phyloP scores from a whole-genome alignment of 2,329 filamentous ascomycete genomes.

The Aspergillus candidus region DNA sequence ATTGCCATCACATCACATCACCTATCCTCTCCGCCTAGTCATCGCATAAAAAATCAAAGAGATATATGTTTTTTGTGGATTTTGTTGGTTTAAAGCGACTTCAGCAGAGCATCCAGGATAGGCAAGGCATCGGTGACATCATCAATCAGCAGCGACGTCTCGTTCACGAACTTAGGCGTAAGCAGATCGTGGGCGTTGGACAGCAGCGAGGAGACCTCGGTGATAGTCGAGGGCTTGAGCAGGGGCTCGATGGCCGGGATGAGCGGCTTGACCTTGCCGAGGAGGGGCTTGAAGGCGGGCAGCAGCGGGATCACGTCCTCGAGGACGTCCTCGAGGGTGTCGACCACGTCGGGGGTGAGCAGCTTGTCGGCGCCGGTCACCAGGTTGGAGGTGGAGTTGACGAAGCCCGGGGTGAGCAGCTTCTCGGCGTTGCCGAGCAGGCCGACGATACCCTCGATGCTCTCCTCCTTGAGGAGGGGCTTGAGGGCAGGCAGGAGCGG shows the following conservation, averaged over 20 bases:
- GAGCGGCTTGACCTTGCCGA: constrained; percentile 7
- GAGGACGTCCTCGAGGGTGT: constrained; percentile 13
- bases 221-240: constrained; percentile 2
- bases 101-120: constrained; percentile 1
- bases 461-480: constrained; percentile 15
- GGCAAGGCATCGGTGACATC: background rate
- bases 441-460: constrained; percentile 13
- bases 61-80: no score
- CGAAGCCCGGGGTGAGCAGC: background rate
- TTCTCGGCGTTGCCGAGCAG: constrained; percentile 7
- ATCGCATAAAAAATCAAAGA: no score
- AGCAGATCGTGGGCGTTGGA: constrained; percentile 18
- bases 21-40: no score
- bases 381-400: background rate
- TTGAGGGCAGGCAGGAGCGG: constrained; percentile 16
- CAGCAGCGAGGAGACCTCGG: constrained; percentile 10
- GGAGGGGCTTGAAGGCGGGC: constrained; percentile 14
- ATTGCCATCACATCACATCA: no score
- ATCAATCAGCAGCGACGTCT: background rate
- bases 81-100: background rate
- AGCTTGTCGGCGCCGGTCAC: constrained; percentile 4
- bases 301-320: constrained; percentile 9
- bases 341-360: constrained; percentile 13
- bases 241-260: constrained; percentile 14
- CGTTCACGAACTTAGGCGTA: constrained; percentile 11